Percentiles rank a stretch among this genome's conserved stretches.
Conservation (phyloP, 2,329 filamentous ascomycete genomes). For the Rhynchosporium graminicola region DNA sequence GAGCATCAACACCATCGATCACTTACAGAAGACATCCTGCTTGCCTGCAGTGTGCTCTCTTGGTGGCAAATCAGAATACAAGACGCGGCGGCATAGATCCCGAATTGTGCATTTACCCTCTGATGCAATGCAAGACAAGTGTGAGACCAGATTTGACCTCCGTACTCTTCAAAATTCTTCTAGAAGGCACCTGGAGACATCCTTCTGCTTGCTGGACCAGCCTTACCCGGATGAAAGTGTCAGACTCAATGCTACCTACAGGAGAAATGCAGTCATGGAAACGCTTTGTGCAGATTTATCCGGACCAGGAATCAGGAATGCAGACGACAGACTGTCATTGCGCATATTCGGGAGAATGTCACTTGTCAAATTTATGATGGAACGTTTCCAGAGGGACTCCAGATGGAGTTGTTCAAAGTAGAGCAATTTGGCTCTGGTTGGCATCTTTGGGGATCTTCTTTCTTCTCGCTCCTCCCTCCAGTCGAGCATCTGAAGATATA, state of each 20-base stretch:
- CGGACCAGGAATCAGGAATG: neutral
- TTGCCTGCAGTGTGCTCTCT: neutral
- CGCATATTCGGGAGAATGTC: neutral
- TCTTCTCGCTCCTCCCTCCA: constrained; percentile 1
- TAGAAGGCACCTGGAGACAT: constrained; percentile 6
- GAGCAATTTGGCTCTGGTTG: neutral
- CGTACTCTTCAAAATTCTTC: constrained; percentile 8
- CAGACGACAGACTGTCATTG: neutral
- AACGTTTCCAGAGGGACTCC: neutral
- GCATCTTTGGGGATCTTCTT: neutral
- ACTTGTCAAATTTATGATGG: neutral
- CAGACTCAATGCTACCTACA: constrained; percentile 14
- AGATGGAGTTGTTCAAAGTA: neutral
- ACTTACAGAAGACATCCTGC: too few species aligned
- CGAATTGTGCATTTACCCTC: constrained; percentile 19
- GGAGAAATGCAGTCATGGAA: neutral
- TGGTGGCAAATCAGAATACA: neutral
- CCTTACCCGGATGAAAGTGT: neutral
- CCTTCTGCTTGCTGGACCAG: neutral
- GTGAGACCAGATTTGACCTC: constrained; percentile 5
- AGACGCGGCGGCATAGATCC: constrained; percentile 1
- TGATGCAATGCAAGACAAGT: constrained; percentile 12
- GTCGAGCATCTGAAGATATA: constrained; percentile 18
- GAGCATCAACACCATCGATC: too few species aligned
- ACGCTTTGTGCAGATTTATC: neutral